Conservation (phyloP, 257 asterid species). For the Scutellaria minor region DNA sequence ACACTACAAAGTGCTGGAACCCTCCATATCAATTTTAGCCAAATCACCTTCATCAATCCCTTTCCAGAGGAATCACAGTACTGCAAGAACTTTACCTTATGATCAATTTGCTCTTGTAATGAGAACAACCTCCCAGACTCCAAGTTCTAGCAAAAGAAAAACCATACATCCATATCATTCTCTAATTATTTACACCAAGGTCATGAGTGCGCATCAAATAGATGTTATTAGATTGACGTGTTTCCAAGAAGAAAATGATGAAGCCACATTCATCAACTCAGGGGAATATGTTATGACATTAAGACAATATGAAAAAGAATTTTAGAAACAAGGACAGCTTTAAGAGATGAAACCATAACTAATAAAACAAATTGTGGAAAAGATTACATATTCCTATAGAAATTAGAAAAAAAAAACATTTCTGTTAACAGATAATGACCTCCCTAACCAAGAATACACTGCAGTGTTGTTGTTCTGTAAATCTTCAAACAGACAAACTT, state of each 20-base stretch:
- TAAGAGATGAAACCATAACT: constrained; percentile 22
- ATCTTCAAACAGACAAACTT: not conserved
- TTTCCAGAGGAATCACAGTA: constrained; percentile 27
- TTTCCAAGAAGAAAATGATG: not conserved
- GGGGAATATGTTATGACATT: constrained; percentile 3
- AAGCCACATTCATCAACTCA: constrained; percentile 9
- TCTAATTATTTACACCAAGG: constrained; percentile 15
- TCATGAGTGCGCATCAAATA: constrained; percentile 22
- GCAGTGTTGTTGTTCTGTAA: not conserved
- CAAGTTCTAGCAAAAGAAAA: constrained; percentile 65
- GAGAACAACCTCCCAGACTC: constrained; percentile 82
- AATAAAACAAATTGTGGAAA: constrained; percentile 3
- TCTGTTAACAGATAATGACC: not conserved
- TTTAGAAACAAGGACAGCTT: not conserved
- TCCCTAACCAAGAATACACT: not conserved
- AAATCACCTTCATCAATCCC: constrained; percentile 20
- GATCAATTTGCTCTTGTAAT: constrained; percentile 84
- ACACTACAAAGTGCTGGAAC: not conserved
- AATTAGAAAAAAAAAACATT: not conserved
- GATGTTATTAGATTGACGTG: not conserved
- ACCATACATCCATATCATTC: constrained; percentile 27
- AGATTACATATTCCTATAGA: not conserved
- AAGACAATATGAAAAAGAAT: not conserved
- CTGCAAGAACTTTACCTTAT: constrained; percentile 58
- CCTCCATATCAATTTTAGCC: not conserved